Conservation (phyloP, 805 yeast species). For the Starmera dryadoides region DNA sequence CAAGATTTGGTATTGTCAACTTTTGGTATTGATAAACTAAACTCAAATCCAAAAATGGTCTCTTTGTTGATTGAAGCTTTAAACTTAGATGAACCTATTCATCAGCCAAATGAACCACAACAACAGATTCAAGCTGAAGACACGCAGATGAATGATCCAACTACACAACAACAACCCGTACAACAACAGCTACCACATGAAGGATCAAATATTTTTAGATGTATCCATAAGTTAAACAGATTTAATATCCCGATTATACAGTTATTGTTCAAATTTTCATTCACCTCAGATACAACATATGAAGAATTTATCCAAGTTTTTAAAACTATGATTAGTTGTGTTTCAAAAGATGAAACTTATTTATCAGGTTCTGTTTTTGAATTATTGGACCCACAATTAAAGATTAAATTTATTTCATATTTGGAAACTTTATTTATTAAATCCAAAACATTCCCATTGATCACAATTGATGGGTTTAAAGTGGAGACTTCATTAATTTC, state of each 20-base stretch:
- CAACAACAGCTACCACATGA: background rate
- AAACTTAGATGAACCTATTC: background rate
- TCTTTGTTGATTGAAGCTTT: slow-evolving; percentile 3
- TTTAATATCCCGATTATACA: slow-evolving; percentile 37
- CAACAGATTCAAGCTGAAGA: background rate
- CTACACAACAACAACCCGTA: background rate
- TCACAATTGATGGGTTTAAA: slow-evolving; percentile 3
- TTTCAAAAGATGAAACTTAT: background rate
- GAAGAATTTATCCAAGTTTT: slow-evolving; percentile 8
- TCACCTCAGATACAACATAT: slow-evolving; percentile 10
- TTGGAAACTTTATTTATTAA: slow-evolving; percentile 35
- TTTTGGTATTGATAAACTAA: background rate
- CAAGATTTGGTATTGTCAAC: slow-evolving; percentile 4
- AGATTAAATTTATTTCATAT: slow-evolving; percentile 25
- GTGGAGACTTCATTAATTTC: slow-evolving; percentile 5
- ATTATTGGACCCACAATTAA: slow-evolving; percentile 24
- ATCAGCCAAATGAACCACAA: background rate
- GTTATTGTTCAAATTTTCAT: slow-evolving; percentile 25
- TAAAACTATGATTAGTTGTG: slow-evolving; percentile 5
- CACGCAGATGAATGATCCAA: too few relatives aligned
- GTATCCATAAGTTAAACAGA: slow-evolving; percentile 24
- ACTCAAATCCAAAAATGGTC: slow-evolving; percentile 1
- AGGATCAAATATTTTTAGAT: slow-evolving; percentile 6
- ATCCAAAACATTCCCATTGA: slow-evolving; percentile 31
- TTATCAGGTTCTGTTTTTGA: slow-evolving; percentile 33